These are phyloP conservation scores for Thielaviopsis musarum DNA, from an alignment of 2,329 filamentous ascomycete genomes.

Conservation along the genomic window DNA sequence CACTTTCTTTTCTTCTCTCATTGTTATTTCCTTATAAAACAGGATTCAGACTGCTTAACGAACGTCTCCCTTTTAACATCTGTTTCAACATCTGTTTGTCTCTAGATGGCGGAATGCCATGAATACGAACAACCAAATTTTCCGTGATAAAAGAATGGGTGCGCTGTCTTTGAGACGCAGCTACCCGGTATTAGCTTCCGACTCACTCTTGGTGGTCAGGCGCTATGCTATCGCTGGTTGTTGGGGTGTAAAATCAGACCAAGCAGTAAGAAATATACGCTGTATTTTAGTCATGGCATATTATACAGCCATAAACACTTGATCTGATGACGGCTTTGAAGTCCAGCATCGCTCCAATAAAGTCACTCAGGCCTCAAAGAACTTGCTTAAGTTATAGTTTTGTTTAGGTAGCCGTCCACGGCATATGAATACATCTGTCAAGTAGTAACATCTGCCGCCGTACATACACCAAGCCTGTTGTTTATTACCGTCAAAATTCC, in stretches of 20 bases:
- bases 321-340: not conserved
- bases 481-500: not conserved
- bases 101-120: not conserved
- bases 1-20: not conserved
- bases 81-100: not conserved
- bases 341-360: not conserved
- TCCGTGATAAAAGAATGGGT: not conserved
- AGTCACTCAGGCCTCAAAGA: not conserved
- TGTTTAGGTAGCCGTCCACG: not conserved
- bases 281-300: not conserved
- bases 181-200: not conserved
- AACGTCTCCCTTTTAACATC: too few species aligned
- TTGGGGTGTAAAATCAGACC: not conserved
- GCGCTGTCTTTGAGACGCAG: not conserved
- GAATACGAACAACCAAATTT: not conserved
- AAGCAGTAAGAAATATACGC: not conserved
- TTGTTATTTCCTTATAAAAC: not conserved
- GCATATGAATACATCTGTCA: not conserved
- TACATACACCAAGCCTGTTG: not conserved
- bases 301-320: not conserved
- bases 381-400: not conserved
- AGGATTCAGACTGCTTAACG: not conserved
- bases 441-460: not conserved
- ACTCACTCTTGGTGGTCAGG: not conserved
- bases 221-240: not conserved